These are phyloP conservation scores for Colletotrichum chrysophilum DNA, from an alignment of 2,329 filamentous ascomycete genomes.

Conservation along the genomic window DNA sequence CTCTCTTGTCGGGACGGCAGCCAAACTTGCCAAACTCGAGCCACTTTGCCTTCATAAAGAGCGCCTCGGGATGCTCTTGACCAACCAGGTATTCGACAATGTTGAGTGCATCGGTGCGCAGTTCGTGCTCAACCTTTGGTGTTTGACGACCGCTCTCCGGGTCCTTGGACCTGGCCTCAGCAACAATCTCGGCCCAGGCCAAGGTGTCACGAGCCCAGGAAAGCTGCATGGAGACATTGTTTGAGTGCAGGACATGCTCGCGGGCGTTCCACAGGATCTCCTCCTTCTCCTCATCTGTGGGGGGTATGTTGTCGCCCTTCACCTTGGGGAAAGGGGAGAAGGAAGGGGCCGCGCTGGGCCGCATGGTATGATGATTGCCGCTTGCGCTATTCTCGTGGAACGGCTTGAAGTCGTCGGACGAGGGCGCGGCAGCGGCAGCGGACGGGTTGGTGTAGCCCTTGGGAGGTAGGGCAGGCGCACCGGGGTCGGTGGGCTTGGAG, in stretches of 20 bases:
- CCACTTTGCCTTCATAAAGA: constrained; percentile 97
- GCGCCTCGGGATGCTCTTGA: constrained; percentile 90
- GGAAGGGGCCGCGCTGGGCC: constrained; percentile 68
- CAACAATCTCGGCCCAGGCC: constrained; percentile 83
- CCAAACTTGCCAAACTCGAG: constrained; percentile 97
- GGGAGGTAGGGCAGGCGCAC: constrained; percentile 2
- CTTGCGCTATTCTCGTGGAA: constrained; percentile 43
- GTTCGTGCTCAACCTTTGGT: constrained; percentile 85
- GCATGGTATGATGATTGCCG: constrained; percentile 25
- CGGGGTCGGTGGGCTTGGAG: constrained; percentile 29
- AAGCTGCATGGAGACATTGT: constrained; percentile 95
- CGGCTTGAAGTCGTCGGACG: constrained; percentile 39
- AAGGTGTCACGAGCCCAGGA: constrained; percentile 95
- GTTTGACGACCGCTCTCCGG: constrained; percentile 62
- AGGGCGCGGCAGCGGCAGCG: constrained; percentile 38
- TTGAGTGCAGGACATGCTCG: constrained; percentile 84
- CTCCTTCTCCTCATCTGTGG: constrained; percentile 93
- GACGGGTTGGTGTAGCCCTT: constrained; percentile 31
- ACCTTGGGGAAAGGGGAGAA: constrained; percentile 94
- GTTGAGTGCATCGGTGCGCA: constrained; percentile 87
- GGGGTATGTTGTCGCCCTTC: constrained; percentile 85
- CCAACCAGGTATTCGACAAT: constrained; percentile 90
- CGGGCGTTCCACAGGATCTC: constrained; percentile 86
- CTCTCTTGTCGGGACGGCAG: constrained; percentile 88
- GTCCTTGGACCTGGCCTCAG: constrained; percentile 77